phyloP scores from a whole-genome alignment of 345 rosid genomes.

The Laguncularia racemosa region DNA sequence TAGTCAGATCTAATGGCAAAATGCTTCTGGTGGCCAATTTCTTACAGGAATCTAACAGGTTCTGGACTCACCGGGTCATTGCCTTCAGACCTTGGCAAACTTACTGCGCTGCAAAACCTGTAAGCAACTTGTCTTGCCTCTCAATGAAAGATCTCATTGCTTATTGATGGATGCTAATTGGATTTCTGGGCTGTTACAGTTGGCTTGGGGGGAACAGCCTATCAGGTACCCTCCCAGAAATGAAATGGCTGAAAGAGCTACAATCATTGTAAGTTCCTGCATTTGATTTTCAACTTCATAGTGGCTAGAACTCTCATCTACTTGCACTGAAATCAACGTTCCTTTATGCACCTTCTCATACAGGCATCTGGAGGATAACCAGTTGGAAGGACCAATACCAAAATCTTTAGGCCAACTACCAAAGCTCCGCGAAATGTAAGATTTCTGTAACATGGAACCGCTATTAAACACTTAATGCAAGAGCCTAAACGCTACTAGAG shows the following conservation, averaged over 20 bases:
- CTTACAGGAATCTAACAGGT: slow-evolving; percentile 58
- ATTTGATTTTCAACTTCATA: background rate
- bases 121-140: slow-evolving; percentile 21
- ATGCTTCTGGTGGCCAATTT: background rate
- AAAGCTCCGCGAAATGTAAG: slow-evolving; percentile 52
- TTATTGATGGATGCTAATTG: background rate
- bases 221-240: slow-evolving; percentile 62
- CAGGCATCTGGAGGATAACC: slow-evolving; percentile 80
- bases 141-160: slow-evolving; percentile 1
- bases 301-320: background rate
- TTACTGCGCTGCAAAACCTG: slow-evolving; percentile 63
- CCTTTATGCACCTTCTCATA: slow-evolving; percentile 10
- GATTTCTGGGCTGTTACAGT: slow-evolving; percentile 24
- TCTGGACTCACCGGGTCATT: slow-evolving; percentile 54
- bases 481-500: too few relatives aligned
- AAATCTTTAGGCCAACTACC: slow-evolving; percentile 45
- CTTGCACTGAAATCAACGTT: background rate
- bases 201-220: slow-evolving; percentile 67
- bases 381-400: slow-evolving; percentile 60
- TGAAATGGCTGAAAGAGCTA: slow-evolving; percentile 37
- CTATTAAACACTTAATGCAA: too few relatives aligned
- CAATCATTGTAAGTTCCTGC: slow-evolving; percentile 51
- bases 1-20: too few relatives aligned
- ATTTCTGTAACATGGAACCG: background rate
- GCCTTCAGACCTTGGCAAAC: slow-evolving; percentile 37